Conservation (phyloP, 2,329 filamentous ascomycete species). For the Mariannaea elegans region DNA sequence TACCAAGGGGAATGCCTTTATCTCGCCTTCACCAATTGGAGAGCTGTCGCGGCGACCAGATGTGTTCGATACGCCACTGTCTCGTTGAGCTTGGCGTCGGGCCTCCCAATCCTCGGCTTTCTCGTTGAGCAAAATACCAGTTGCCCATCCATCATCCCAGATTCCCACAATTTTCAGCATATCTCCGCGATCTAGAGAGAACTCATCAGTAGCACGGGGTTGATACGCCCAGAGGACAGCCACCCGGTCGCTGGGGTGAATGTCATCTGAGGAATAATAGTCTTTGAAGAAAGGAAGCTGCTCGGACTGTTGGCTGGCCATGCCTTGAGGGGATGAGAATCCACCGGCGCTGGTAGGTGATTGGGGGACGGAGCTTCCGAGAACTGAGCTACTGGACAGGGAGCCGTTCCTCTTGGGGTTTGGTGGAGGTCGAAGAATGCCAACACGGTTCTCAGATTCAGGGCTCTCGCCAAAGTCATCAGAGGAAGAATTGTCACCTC, state of each 20-base stretch:
- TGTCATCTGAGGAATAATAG: conserved; percentile 97
- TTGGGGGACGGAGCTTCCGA: conserved; percentile 74
- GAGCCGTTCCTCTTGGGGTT: conserved; percentile 82
- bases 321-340: conserved; percentile 84
- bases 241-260: conserved; percentile 89
- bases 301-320: conserved; percentile 91
- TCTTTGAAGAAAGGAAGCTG: conserved; percentile 97
- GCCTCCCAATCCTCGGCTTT: conserved; percentile 89
- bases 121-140: conserved; percentile 84
- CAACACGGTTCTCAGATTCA: conserved; percentile 68
- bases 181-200: conserved; percentile 90
- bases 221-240: conserved; percentile 97
- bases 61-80: conserved; percentile 91
- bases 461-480: conserved; percentile 78
- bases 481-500: conserved; percentile 71
- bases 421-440: conserved; percentile 66
- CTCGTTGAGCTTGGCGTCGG: conserved; percentile 79
- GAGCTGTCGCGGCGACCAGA: conserved; percentile 70
- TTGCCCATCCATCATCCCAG: conserved; percentile 99
- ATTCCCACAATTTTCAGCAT: conserved; percentile 99
- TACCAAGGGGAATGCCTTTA: conserved; percentile 97
- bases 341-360: conserved; percentile 78
- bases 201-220: conserved; percentile 91
- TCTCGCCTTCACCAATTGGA: conserved; percentile 75
- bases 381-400: conserved; percentile 82